Percentiles rank a stretch among this genome's conserved stretches.
Evolutionary conservation across 106 monocot genomes (phyloP).

Genomic region (Amphibolis antarctica): DNA sequence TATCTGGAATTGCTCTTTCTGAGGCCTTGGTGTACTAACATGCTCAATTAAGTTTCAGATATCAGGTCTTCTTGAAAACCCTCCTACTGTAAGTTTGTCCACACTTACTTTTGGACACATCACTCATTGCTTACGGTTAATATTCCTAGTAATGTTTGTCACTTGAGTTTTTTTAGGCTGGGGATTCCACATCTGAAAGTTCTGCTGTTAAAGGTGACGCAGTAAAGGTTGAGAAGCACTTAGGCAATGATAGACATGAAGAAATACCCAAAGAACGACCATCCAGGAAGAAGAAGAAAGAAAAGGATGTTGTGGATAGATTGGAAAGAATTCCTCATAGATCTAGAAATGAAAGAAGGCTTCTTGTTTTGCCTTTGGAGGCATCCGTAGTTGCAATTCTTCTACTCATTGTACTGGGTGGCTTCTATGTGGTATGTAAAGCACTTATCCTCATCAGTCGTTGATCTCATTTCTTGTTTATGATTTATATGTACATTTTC

Average conservation of each 20-base stretch:
- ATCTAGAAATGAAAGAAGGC: slow-evolving; percentile 39
- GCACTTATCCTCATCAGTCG: neutral
- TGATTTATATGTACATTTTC: too few relatives aligned
- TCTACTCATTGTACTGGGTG: slow-evolving; percentile 50
- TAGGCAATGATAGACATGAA: slow-evolving; percentile 39
- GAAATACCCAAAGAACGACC: slow-evolving; percentile 37
- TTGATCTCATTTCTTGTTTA: too few relatives aligned
- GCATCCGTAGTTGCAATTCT: slow-evolving; percentile 64
- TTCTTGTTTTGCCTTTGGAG: slow-evolving; percentile 66
- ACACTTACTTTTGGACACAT: neutral
- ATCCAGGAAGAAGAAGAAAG: slow-evolving; percentile 72
- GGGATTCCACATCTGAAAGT: slow-evolving; percentile 36
- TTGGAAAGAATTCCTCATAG: slow-evolving; percentile 31
- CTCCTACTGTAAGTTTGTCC: slow-evolving; percentile 33
- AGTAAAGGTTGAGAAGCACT: slow-evolving; percentile 24
- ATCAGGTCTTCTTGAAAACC: slow-evolving; percentile 26
- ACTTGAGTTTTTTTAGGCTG: slow-evolving; percentile 60
- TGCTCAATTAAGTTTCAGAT: slow-evolving; percentile 75
- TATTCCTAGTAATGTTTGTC: too few relatives aligned
- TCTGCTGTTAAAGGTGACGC: slow-evolving; percentile 31
- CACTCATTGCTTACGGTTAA: too few relatives aligned
- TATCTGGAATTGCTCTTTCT: slow-evolving; percentile 97
- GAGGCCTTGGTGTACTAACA: slow-evolving; percentile 77
- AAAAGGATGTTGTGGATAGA: slow-evolving; percentile 18
- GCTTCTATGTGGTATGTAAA: slow-evolving; percentile 87